Base-by-base conservation (phyloP, 208 protist genomes). In the Crithidia sp. region DNA sequence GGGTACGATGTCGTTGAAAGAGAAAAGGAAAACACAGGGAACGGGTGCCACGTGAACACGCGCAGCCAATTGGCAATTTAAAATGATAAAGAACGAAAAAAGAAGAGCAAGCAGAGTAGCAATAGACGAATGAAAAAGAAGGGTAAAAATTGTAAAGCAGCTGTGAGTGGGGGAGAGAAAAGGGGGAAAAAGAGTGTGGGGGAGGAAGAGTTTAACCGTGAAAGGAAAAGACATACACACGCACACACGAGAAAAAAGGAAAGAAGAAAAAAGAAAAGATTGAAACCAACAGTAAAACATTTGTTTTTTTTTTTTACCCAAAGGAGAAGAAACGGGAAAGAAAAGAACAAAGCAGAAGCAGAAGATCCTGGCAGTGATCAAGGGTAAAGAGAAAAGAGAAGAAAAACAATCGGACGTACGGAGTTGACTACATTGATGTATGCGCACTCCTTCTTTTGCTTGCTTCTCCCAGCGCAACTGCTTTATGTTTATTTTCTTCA, bases 241-340 rank as follows among this genome's bases (percentile, higher is more conserved):
- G 6, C 12, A 47, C 14, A 19, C 7, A 47, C 28, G 28, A 28
- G 28, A 28, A 28, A 28, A 28, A 28, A 28, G 28, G 28, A 28
- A 28, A 28, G 28, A 28, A 28, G 28, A 58, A 55, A 59, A 67
- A 57, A 58, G 60, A 52, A 61, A 60, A 73, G 17, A 54, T 16
- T 36, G 52, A 52, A 62, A 62, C 5, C 37, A 52, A 37, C 2
- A 50, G 5, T 4, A 50, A 50, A 37, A n/a, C 5, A 40, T 5
- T 58, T 28, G 16, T n/a, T 70, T 47, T n/a, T 19, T n/a, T n/a
- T 64, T 64, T n/a, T 8, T 39, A 64, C 14, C 39, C 41, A 71
- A n/a, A 52, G 53, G 36, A 54, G 17, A 49, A 7, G 14, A 63
- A 40, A 71, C 5, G 9, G 10, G 14, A 45, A 59, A 55, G 5